Conservation (phyloP, 2,329 filamentous ascomycete genomes). For the Alternaria sp. region DNA sequence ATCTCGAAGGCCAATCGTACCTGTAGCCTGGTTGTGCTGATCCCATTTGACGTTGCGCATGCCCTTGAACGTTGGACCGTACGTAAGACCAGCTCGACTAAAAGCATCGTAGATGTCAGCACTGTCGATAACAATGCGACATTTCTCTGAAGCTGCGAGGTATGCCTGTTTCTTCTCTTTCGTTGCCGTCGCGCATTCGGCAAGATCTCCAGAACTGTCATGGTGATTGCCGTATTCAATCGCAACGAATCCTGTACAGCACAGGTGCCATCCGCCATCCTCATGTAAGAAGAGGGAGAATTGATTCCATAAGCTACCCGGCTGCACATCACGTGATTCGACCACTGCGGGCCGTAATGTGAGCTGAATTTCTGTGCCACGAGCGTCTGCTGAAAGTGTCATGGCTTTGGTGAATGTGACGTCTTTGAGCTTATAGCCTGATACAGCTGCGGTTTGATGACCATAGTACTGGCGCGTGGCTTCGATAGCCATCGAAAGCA, state of each 20-base stretch:
- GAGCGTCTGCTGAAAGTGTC: slow-evolving; percentile 5
- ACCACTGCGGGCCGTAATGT: slow-evolving; percentile 10
- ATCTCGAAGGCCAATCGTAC: slow-evolving; percentile 12
- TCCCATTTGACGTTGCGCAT: slow-evolving; percentile 18
- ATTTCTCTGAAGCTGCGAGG: not conserved
- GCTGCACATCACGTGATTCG: not conserved
- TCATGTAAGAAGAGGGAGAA: slow-evolving; percentile 22
- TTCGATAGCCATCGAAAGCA: slow-evolving; percentile 16
- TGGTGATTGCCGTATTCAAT: slow-evolving; percentile 9
- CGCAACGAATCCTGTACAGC: slow-evolving; percentile 29
- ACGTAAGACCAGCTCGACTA: slow-evolving; percentile 16
- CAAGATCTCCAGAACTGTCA: not conserved
- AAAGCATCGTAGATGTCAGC: slow-evolving; percentile 21
- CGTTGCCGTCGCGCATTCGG: not conserved
- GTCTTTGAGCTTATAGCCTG: slow-evolving; percentile 17
- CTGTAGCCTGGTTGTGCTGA: slow-evolving; percentile 10
- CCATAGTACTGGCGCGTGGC: slow-evolving; percentile 16
- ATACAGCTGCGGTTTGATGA: not conserved
- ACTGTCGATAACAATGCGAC: slow-evolving; percentile 6
- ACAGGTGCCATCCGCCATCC: slow-evolving; percentile 32
- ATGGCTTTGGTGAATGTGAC: slow-evolving; percentile 16
- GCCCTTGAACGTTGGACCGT: slow-evolving; percentile 24
- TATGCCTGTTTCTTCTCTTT: not conserved
- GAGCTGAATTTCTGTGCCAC: slow-evolving; percentile 23
- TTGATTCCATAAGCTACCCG: slow-evolving; percentile 1